These are phyloP conservation scores for Forsythia viridissima DNA, from an alignment of 257 asterid genomes.

Conservation along the genomic window DNA sequence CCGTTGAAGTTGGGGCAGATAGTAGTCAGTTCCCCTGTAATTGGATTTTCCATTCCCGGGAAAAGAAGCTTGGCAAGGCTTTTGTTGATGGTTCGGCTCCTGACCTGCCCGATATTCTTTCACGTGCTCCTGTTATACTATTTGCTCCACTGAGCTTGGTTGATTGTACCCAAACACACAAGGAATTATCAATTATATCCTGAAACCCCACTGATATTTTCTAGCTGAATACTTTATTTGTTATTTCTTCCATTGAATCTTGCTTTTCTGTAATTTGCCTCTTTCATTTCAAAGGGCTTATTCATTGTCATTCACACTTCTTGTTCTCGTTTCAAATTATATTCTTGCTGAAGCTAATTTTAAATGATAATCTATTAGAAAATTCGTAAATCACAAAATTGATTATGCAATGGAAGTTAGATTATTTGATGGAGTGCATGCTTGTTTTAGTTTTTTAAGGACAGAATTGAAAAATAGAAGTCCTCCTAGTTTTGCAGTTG, in stretches of 20 bases:
- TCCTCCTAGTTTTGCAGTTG: conserved; percentile 24
- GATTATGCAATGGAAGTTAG: conserved; percentile 8
- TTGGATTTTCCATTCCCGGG: conserved; percentile 97
- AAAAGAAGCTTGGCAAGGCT: conserved; percentile 94
- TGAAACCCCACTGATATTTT: not conserved
- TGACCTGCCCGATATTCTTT: conserved; percentile 45
- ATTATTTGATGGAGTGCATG: conserved; percentile 1
- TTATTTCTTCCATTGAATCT: conserved; percentile 13
- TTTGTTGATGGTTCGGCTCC: conserved; percentile 93
- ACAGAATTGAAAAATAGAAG: conserved; percentile 22
- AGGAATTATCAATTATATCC: conserved; percentile 1
- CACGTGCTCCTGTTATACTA: not conserved
- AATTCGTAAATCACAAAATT: conserved; percentile 4
- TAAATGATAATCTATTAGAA: conserved; percentile 3
- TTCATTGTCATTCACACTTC: not conserved
- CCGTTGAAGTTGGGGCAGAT: conserved; percentile 91
- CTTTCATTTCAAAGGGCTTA: conserved; percentile 12
- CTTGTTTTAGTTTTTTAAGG: not conserved
- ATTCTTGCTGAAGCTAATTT: no score
- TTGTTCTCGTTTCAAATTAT: not conserved
- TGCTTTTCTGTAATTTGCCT: conserved; percentile 4
- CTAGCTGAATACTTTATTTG: conserved; percentile 8
- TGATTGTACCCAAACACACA: conserved; percentile 6
- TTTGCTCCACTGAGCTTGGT: conserved; percentile 14
- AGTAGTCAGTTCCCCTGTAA: conserved; percentile 85